Evolutionary conservation across 768 basidiomycete genomes (phyloP), one percentile per base, ranked within the genome.

Genomic region (Psilocybe subaeruginosa): DNA sequence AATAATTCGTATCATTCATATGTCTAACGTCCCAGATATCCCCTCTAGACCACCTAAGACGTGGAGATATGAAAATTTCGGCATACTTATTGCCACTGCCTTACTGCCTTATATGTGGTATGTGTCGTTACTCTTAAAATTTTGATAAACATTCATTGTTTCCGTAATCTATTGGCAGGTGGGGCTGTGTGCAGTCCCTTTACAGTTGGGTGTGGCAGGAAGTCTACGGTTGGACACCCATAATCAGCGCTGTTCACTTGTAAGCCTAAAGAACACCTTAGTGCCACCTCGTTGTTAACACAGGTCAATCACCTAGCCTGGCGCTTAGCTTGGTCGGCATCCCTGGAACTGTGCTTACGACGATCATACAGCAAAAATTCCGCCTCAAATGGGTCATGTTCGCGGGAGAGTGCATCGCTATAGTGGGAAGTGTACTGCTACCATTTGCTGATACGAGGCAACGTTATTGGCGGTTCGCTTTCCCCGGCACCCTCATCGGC

Each of bases 401-500:
- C 30, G 61, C 67, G 41, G 84, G 80, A 3, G 74, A 79, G 50
- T 56, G 68, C 37, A 63, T 82, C 55, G 64, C 78, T 43, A 64
- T 79, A 37, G 60, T 75, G 11, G 75, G 77, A 12, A 82, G 78
- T 3, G 59, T 73, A 43, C 68, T 85, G 17, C 70, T 85, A 43
- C 76, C 79, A 8, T 71, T 80, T 49, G 78, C 77, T 0, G 76
- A 81, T 60, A 64, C 63, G 5, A 73, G 76, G 11, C 72, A 72
- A 8, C 68, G 73, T 43, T 86, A 85, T 69, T 86, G 80, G 82
- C 55, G 65, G 1, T 74, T 76, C 58, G 71, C 78, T 48, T 81
- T 86, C 62, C 83, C 85, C 47, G 85, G 77, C 14, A 81, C 85
- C 64, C 56, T 75, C 27, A 59, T 86, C 49, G 84, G 83, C 12